Evolutionary conservation across 2,329 filamentous ascomycete genomes (phyloP).

Genomic region (Paraphaeosphaeria minitans): DNA sequence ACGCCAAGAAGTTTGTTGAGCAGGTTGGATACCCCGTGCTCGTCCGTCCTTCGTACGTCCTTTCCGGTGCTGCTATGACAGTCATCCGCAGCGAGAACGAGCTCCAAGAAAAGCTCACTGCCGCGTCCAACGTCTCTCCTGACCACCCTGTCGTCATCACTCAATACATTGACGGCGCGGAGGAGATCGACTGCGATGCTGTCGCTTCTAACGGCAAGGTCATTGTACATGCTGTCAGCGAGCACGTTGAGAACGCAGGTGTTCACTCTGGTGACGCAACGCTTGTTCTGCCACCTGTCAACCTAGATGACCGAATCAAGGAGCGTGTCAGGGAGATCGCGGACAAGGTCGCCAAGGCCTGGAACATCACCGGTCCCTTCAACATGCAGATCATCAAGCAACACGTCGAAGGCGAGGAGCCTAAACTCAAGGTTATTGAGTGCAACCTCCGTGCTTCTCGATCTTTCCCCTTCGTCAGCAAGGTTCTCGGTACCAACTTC

Average conservation of each 20-base stretch:
- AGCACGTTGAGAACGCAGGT: conserved; percentile 96
- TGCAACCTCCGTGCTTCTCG: conserved; percentile 97
- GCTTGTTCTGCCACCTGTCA: conserved; percentile 84
- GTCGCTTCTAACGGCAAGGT: conserved; percentile 87
- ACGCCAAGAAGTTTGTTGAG: conserved; percentile 84
- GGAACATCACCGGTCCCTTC: conserved; percentile 97
- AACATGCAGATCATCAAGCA: conserved; percentile 99
- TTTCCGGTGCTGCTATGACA: conserved; percentile 98
- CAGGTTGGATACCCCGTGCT: conserved; percentile 91
- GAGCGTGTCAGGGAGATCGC: conserved; percentile 93
- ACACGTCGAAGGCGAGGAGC: conserved; percentile 73
- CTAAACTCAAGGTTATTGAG: conserved; percentile 92
- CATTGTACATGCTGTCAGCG: conserved; percentile 87
- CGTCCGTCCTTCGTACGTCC: conserved; percentile 91
- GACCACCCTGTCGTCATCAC: conserved; percentile 98
- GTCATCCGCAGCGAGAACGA: conserved; percentile 88
- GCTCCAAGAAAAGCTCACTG: conserved; percentile 91
- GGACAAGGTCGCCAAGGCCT: conserved; percentile 93
- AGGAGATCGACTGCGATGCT: conserved; percentile 96
- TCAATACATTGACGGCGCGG: conserved; percentile 95
- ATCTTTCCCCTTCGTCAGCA: conserved; percentile 97
- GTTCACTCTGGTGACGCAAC: conserved; percentile 98
- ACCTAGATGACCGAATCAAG: conserved; percentile 77
- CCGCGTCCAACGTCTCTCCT: conserved; percentile 86
- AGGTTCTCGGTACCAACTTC: conserved; percentile 95